Conservation (phyloP, 352 stramenopile species). For the Aphanomyces astaci region DNA sequence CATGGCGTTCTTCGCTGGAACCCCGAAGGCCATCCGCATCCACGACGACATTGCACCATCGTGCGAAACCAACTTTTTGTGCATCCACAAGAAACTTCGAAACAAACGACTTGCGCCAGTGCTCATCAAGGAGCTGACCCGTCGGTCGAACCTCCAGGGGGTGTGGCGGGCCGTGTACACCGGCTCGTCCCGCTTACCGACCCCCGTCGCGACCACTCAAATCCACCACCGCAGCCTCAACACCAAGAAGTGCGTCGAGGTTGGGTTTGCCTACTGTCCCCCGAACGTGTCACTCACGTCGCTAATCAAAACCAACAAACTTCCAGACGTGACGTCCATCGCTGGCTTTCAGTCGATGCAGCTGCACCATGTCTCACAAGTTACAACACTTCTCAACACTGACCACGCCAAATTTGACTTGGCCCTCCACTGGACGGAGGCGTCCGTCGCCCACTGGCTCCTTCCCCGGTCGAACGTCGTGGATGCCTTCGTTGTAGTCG, state of each 20-base stretch:
- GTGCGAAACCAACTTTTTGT: conserved; percentile 99
- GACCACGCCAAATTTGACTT: conserved; percentile 71
- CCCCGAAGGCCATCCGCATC: conserved; percentile 80
- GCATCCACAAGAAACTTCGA: conserved; percentile 97
- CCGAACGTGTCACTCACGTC: conserved; percentile 92
- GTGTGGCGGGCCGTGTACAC: conserved; percentile 98
- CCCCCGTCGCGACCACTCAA: conserved; percentile 87
- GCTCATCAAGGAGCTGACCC: conserved; percentile 99
- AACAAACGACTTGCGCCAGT: conserved; percentile 94
- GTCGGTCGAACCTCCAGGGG: conserved; percentile 91
- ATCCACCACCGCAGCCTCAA: conserved; percentile 98
- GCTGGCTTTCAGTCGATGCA: conserved; percentile 50
- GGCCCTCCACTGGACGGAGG: conserved; percentile 73
- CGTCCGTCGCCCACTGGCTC: conserved; percentile 97
- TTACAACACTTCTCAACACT: conserved; percentile 38
- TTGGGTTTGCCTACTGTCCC: conserved; percentile 93
- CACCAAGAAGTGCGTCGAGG: conserved; percentile 97
- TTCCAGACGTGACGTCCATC: conserved; percentile 44
- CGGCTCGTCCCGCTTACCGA: conserved; percentile 93
- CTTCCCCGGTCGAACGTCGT: conserved; percentile 93
- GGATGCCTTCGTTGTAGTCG: conserved; percentile 88
- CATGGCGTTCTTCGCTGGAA: conserved; percentile 95
- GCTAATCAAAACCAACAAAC: conserved; percentile 85
- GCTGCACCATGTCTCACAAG: conserved; percentile 40
- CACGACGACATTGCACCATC: conserved; percentile 43